Evolutionary conservation across 768 basidiomycete genomes (phyloP), one percentile per base, ranked within the genome.

Genomic region (Lactarius sanguifluus): DNA sequence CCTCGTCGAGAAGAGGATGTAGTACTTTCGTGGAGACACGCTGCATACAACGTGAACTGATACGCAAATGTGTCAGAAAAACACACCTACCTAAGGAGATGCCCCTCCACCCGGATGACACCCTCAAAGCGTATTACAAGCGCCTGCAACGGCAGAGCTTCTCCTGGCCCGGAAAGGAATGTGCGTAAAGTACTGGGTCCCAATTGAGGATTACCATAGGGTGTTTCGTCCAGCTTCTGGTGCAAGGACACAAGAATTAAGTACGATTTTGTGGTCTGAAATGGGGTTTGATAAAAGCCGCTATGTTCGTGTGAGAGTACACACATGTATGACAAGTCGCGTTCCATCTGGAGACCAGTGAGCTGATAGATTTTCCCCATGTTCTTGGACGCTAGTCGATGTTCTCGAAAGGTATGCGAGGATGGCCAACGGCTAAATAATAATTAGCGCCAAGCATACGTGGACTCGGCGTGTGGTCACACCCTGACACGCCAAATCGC

Each of bases 291-390:
- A 28, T 47, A 18, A 41, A 12, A 15, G 55, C 62, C 38, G 5
- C 25, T 55, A 57, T 9, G 40, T 32, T 34, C 7, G 41, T 15
- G 38, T 1, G 25, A 54, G 45, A 40, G 23, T 7, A 76, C 86
- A 62, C 64, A 91, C 95, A 77, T 90, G 86, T 25, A 98, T 83
- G 61, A 95, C 85, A 57, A 98, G 85, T 71, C 86, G 82, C 71
- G 81, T 81, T 40, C 90, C 89, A 74, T 95, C 93, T 61, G 88
- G 87, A 20, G 94, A 87, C 94, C 95, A 98, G 72, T 86, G 83
- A 15, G 85, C 85, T 61, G 83, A 77, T 23, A 81, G 68, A 71
- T 94, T 96, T 72, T 87, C 84, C n/a, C 95, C 95, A 74, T 96
- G 94, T 65, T 91, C 88, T 62, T 83, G 76, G 45, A 96, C 79